Conservation (phyloP, 306 rosid species). For the Vicia faba region DNA sequence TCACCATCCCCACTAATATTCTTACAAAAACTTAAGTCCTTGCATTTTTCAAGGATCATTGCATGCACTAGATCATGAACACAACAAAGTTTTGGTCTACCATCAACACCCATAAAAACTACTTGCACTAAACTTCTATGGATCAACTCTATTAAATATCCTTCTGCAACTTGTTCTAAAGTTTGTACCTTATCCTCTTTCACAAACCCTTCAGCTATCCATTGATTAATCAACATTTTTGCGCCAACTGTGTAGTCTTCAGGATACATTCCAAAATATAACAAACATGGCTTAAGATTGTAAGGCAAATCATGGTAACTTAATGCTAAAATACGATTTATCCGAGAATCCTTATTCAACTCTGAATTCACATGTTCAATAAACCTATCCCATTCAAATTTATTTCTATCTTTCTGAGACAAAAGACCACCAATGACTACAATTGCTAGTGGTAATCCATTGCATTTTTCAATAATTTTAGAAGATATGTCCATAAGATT, state of each 20-base stretch:
- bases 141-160: slow-evolving; percentile 20
- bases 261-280: background rate
- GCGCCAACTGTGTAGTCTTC: background rate
- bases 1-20: background rate
- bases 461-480: background rate
- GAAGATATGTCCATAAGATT: background rate
- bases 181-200: background rate
- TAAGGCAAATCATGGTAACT: slow-evolving; percentile 7
- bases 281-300: too few relatives aligned
- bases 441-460: slow-evolving; percentile 7
- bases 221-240: background rate
- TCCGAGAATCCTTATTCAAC: background rate
- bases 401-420: background rate
- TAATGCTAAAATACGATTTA: background rate
- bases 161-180: background rate
- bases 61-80: slow-evolving; percentile 10
- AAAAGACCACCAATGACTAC: background rate
- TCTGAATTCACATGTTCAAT: background rate
- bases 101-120: background rate
- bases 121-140: slow-evolving; percentile 29
- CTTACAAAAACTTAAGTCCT: background rate
- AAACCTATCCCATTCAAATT: background rate
- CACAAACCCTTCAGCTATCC: slow-evolving; percentile 17
- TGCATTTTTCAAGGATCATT: background rate
- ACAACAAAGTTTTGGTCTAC: background rate